phyloP scores from a whole-genome alignment of 192 early-diverging fungal genomes.

The Umbelopsis sp. region DNA sequence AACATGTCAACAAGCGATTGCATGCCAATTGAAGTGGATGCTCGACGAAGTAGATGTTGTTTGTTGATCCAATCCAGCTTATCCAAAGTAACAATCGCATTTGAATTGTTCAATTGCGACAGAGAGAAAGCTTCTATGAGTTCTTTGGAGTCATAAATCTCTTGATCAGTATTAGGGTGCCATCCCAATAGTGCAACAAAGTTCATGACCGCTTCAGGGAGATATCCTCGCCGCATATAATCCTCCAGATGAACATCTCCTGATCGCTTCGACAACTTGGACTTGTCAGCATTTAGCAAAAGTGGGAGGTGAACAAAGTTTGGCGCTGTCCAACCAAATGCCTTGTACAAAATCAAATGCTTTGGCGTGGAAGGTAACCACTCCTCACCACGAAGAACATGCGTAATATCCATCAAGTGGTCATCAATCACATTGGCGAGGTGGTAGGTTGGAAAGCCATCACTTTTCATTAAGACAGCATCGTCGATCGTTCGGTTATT shows the following conservation, averaged over 20 bases:
- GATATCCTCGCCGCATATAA: constrained; percentile 77
- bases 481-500: constrained; percentile 82
- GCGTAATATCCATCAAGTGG: constrained; percentile 87
- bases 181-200: constrained; percentile 88
- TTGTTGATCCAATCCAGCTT: constrained; percentile 80
- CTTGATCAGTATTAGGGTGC: constrained; percentile 60
- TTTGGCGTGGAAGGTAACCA: constrained; percentile 95
- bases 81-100: constrained; percentile 64
- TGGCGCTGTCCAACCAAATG: constrained; percentile 81
- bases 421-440: constrained; percentile 96
- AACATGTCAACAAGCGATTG: constrained; percentile 43
- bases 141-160: constrained; percentile 68
- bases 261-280: constrained; percentile 91
- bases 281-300: constrained; percentile 78
- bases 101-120: constrained; percentile 60
- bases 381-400: constrained; percentile 93
- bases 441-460: constrained; percentile 93
- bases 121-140: constrained; percentile 63
- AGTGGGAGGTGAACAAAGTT: constrained; percentile 88
- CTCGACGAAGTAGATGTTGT: constrained; percentile 57
- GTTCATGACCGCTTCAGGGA: constrained; percentile 85
- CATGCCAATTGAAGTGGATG: constrained; percentile 47
- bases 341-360: constrained; percentile 81
- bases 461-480: constrained; percentile 87
- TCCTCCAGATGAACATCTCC: constrained; percentile 75